These are phyloP conservation scores for Tilletia indica DNA, from an alignment of 1,284 basidiomycete species.

Conservation along the genomic window DNA sequence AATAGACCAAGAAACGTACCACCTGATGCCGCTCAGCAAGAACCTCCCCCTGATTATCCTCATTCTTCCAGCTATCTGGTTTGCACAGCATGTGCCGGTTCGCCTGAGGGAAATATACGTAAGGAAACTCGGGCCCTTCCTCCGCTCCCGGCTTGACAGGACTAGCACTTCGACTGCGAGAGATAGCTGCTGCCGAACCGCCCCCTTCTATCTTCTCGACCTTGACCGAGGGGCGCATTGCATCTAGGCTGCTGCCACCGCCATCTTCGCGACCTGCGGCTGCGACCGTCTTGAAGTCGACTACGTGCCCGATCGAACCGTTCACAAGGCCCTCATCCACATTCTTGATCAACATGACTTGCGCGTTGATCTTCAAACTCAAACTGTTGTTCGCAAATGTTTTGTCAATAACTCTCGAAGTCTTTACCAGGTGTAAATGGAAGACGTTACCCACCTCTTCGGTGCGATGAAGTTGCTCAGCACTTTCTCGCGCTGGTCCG, in stretches of 20 bases:
- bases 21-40: slow-evolving; percentile 20
- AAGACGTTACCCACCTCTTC: not conserved
- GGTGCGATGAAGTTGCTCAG: slow-evolving; percentile 43
- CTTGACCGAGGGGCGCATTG: not conserved
- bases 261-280: not conserved
- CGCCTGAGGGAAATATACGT: not conserved
- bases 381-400: slow-evolving; percentile 59
- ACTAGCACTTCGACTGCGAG: slow-evolving; percentile 9
- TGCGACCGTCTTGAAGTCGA: slow-evolving; percentile 62
- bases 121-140: slow-evolving; percentile 13
- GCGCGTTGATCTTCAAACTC: slow-evolving; percentile 67
- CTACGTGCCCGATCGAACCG: slow-evolving; percentile 73
- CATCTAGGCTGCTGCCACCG: not conserved
- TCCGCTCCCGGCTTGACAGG: slow-evolving; percentile 1
- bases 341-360: slow-evolving; percentile 74
- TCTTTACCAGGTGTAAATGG: not conserved
- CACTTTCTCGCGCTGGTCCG: slow-evolving; percentile 34
- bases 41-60: not conserved
- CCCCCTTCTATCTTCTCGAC: not conserved
- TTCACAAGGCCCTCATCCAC: slow-evolving; percentile 75
- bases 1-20: slow-evolving; percentile 4
- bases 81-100: slow-evolving; percentile 6
- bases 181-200: no score
- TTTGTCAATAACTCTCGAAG: slow-evolving; percentile 37
- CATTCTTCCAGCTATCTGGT: slow-evolving; percentile 12